phyloP scores from a whole-genome alignment of 2,329 filamentous ascomycete genomes.

The Aureobasidium namibiae region DNA sequence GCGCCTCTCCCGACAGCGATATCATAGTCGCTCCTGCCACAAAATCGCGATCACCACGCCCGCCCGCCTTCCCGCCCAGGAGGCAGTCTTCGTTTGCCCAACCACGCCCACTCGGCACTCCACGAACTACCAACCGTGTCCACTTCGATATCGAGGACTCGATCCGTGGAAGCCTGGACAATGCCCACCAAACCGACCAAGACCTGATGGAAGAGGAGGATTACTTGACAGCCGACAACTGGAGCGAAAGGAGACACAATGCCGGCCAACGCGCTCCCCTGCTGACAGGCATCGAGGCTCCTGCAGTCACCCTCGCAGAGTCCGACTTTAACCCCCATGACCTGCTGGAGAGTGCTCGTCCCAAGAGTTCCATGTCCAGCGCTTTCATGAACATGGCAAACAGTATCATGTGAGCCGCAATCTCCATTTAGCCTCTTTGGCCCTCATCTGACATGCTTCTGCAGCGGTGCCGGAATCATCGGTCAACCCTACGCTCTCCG shows the following conservation, averaged over 20 bases:
- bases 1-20: constrained; percentile 20
- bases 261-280: constrained; percentile 55
- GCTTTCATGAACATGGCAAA: constrained; percentile 99
- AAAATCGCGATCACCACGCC: neutral
- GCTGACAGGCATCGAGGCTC: constrained; percentile 75
- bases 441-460: neutral
- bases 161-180: constrained; percentile 4
- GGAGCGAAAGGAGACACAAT: constrained; percentile 32
- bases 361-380: constrained; percentile 75
- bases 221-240: constrained; percentile 36
- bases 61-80: constrained; percentile 13
- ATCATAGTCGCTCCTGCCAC: constrained; percentile 17
- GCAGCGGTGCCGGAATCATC: constrained; percentile 56
- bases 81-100: constrained; percentile 39
- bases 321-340: constrained; percentile 51
- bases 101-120: constrained; percentile 40
- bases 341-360: constrained; percentile 54
- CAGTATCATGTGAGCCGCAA: constrained; percentile 64
- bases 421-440: neutral
- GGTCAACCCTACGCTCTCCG: constrained; percentile 90
- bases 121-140: constrained; percentile 63
- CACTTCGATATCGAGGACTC: constrained; percentile 54
- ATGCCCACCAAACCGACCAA: constrained; percentile 15
- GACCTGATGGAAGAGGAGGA: constrained; percentile 53
- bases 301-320: constrained; percentile 64